These are phyloP conservation scores for Calonectria hongkongensis DNA, from an alignment of 2,329 filamentous ascomycete species.

Conservation along the genomic window DNA sequence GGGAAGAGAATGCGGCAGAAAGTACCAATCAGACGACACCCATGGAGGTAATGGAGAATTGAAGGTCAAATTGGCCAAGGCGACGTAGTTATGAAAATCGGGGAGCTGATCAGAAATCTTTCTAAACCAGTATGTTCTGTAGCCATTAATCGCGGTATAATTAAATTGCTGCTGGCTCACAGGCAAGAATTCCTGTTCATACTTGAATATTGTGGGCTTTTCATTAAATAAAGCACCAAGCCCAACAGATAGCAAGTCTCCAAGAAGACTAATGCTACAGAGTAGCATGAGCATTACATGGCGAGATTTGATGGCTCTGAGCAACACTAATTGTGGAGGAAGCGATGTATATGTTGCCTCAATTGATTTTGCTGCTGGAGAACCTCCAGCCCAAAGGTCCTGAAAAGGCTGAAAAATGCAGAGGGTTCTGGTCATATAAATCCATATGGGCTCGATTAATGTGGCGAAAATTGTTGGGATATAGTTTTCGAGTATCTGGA, in stretches of 20 bases:
- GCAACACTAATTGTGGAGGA: slow-evolving; percentile 29
- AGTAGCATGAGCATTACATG: slow-evolving; percentile 14
- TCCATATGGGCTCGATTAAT: slow-evolving; percentile 28
- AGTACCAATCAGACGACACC: slow-evolving; percentile 22
- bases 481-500: slow-evolving; percentile 27
- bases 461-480: slow-evolving; percentile 32
- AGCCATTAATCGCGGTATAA: not conserved
- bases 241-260: slow-evolving; percentile 1
- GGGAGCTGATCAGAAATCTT: too few species aligned
- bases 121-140: not conserved
- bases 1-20: not conserved
- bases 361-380: not conserved
- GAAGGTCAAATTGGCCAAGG: slow-evolving; percentile 10
- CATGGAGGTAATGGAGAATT: slow-evolving; percentile 6
- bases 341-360: slow-evolving; percentile 24
- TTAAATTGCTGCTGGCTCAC: not conserved
- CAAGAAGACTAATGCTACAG: slow-evolving; percentile 15
- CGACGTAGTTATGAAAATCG: not conserved
- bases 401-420: slow-evolving; percentile 34
- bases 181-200: not conserved
- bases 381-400: slow-evolving; percentile 14
- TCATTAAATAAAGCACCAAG: slow-evolving; percentile 35
- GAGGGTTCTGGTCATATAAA: slow-evolving; percentile 11
- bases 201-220: not conserved
- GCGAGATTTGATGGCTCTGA: slow-evolving; percentile 5